phyloP scores from a whole-genome alignment of 2,329 filamentous ascomycete genomes.

The Lecanicillium sp. region DNA sequence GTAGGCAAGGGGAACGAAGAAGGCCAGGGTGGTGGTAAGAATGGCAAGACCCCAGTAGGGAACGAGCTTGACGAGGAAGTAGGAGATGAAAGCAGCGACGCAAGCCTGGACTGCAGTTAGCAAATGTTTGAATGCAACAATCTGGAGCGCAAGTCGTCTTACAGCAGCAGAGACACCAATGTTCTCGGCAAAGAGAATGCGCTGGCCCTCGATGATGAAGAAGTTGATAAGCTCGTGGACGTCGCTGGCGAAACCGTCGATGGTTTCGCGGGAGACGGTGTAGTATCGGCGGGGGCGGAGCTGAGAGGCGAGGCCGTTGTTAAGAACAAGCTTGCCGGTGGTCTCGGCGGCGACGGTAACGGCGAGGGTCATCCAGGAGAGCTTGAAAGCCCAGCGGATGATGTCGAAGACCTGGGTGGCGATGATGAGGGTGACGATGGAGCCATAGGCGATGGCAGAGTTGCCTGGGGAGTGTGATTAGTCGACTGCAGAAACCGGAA shows the following conservation, averaged over 20 bases:
- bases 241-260: constrained; percentile 57
- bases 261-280: constrained; percentile 56
- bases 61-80: constrained; percentile 63
- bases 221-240: constrained; percentile 66
- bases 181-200: constrained; percentile 64
- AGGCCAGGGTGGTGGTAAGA: constrained; percentile 52
- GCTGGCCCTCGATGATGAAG: constrained; percentile 63
- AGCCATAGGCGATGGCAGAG: constrained; percentile 57
- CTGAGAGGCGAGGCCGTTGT: constrained; percentile 58
- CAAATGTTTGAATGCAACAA: background rate
- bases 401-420: constrained; percentile 60
- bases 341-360: constrained; percentile 56
- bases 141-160: constrained; percentile 27
- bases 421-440: constrained; percentile 54
- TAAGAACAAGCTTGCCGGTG: constrained; percentile 54
- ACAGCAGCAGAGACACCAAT: constrained; percentile 53
- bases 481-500: constrained; percentile 15
- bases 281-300: constrained; percentile 63
- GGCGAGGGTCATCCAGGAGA: constrained; percentile 57
- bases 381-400: constrained; percentile 58
- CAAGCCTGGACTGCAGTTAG: constrained; percentile 42
- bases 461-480: constrained; percentile 40
- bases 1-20: constrained; percentile 60
- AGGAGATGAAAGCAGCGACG: constrained; percentile 56
- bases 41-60: constrained; percentile 64